Evolutionary conservation across 192 early-diverging fungal genomes (phyloP), one percentile per base, ranked within the genome.

Genomic region (Rhizoclosmatium sp.): DNA sequence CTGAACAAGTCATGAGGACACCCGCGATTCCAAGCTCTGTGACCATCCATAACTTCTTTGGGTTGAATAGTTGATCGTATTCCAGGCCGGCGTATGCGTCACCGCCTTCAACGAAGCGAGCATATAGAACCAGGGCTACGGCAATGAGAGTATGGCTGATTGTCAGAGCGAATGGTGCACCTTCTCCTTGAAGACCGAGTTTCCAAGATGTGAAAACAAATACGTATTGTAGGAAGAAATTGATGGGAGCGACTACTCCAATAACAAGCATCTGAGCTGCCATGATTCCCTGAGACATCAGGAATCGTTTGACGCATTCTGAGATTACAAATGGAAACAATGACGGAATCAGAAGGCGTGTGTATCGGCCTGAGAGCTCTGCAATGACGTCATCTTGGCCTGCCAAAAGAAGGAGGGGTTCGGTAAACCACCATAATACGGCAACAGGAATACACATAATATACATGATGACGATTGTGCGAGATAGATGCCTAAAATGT

Each of bases 281-380:
- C 97, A 99, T 96, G 80, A 92, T 92, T 39, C 85, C 88, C 85
- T 99, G 97, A 1, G 92, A 91, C 78, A 97, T 94, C 23, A 98
- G 85, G 77, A 88, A 98, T 69, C 94, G 89, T 79, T 95, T 94
- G 62, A 95, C 77, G 80, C 93, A 94, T 71, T 98, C 96, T 87
- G 93, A 93, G 21, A 89, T 86, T 81, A 98, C 82, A 82, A 87
- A 91, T 3, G 95, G 92, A 44, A 93, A 89, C 47, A 92, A 88
- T 1, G 95, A 94, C 1, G 92, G 81, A 46, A 96, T 77, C 45
- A 92, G 85, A 41, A 87, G 92, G 2, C 87, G 80, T n/a, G 94
- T 75, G 79, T 92, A 99, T 45, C 82, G 40, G 9, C 91, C 93
- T 39, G 94, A 88, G 10, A 96, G 82, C 4, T 82, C 9, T 0